Percentiles rank a stretch among this genome's conserved stretches.
These are phyloP conservation scores for Xylariaceae sp. DNA, from an alignment of 2,329 filamentous ascomycete species.

Conservation along the genomic window DNA sequence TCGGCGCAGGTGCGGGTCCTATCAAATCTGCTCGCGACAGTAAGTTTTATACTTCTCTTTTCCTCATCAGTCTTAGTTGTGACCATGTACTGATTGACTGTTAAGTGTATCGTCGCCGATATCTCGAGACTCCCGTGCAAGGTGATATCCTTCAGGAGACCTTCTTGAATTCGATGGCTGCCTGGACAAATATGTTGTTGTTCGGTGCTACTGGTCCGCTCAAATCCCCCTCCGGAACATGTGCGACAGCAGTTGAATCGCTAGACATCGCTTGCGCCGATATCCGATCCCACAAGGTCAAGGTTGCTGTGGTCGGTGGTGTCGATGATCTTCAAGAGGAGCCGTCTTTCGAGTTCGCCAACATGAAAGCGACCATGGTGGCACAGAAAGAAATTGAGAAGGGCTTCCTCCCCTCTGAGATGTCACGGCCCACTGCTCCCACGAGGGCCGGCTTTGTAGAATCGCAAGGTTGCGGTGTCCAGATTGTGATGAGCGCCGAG, in stretches of 20 bases:
- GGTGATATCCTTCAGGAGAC: constrained; percentile 99
- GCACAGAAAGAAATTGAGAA: constrained; percentile 93
- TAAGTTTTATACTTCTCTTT: constrained; percentile 4
- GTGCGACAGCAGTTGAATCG: constrained; percentile 94
- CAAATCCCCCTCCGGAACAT: constrained; percentile 96
- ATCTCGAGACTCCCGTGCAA: constrained; percentile 92
- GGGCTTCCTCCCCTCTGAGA: constrained; percentile 89
- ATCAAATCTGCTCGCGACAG: constrained; percentile 28
- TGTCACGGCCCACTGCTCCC: constrained; percentile 95
- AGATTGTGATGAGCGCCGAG: constrained; percentile 95
- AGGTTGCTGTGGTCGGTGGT: constrained; percentile 93
- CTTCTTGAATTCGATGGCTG: constrained; percentile 99
- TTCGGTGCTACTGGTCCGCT: constrained; percentile 95
- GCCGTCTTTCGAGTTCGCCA: constrained; percentile 98
- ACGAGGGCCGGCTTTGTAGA: constrained; percentile 99
- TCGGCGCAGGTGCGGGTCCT: constrained; percentile 97
- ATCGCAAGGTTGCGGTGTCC: constrained; percentile 95
- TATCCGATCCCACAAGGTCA: constrained; percentile 95
- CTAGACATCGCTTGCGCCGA: constrained; percentile 97
- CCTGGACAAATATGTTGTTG: constrained; percentile 99
- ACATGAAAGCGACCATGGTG: constrained; percentile 99
- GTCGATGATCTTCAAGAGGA: constrained; percentile 99
- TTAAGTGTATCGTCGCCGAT: constrained; percentile 92
- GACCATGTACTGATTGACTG: background rate
- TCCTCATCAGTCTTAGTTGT: background rate